Evolutionary conservation across 352 stramenopile species (phyloP), one percentile per base, ranked within the genome.

Genomic region (Phytophthora palmivora): DNA sequence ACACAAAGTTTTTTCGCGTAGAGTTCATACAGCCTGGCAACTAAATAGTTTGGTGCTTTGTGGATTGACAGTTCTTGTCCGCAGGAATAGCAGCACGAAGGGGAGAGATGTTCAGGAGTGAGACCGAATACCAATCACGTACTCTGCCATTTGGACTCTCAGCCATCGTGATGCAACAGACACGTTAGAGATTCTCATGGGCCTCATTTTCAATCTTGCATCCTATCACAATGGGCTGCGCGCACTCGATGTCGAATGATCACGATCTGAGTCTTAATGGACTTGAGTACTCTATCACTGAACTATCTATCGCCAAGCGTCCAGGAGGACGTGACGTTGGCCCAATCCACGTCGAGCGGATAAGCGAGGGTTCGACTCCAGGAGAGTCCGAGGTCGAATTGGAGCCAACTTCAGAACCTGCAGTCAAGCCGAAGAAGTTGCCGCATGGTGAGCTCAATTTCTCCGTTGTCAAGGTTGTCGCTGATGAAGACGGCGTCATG

Each of bases 211-310:
- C 22, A 28, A 51, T 64, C 37, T 51, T 67, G 16, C 55, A 37
- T 18, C 22, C 9, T 46, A 26, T 7, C 19, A 30, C 30, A 1
- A 76, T 76, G 67, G 67, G 67, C 34, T 76, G 67, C 70, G 46
- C 51, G 21, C 63, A 78, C 39, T 90, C 81, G 34, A 73, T 51
- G 26, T 49, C 63, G 32, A 72, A 74, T 48, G 72, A 82, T 42
- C 47, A 63, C 15, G 52, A 67, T 42, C 42, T 73, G 16, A 61
- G 54, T 18, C 19, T 48, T 24, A 42, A 59, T 16, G 56, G 43
- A 14, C 19, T 53, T 0, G 61, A 69, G n/a, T 62, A 43, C 22
- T 66, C 26, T 11, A 33, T 59, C 15, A 62, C n/a, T 3, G 67
- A 82, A 33, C 18, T 67, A 12, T 65, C 54, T 14, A 48, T 71